phyloP scores from a whole-genome alignment of 805 yeast species.

The Zygosaccharomyces siamensis region DNA sequence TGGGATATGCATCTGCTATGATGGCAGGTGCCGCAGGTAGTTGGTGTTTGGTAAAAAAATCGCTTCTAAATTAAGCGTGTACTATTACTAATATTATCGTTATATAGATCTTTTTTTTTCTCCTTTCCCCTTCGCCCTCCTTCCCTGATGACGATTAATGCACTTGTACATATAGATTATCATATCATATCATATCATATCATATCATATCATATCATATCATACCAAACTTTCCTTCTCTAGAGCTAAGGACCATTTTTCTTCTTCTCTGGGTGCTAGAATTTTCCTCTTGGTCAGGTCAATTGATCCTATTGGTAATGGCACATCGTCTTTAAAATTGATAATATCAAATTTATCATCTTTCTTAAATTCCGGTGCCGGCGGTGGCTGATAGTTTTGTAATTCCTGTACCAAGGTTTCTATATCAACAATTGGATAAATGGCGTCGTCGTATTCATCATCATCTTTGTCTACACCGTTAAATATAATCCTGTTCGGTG shows the following conservation, averaged over 20 bases:
- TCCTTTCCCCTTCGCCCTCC: conserved; percentile 2
- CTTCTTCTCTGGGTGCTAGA: not conserved
- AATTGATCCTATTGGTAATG: conserved; percentile 12
- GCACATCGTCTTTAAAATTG: conserved; percentile 10
- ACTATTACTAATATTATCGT: not conserved
- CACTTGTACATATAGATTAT: conserved; percentile 21
- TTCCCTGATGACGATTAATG: conserved; percentile 17
- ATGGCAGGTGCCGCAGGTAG: conserved; percentile 87
- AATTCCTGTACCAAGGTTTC: conserved; percentile 23
- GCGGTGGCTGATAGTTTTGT: conserved; percentile 10
- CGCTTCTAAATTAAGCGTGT: conserved; percentile 17
- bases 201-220: not conserved
- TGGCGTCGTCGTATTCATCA: conserved; percentile 27
- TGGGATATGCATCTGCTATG: conserved; percentile 79
- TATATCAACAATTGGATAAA: conserved; percentile 25
- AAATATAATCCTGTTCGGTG: conserved; percentile 56
- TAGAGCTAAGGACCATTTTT: not conserved
- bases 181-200: not conserved
- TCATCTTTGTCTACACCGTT: conserved; percentile 36
- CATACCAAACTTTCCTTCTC: not conserved
- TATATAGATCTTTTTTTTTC: conserved; percentile 4
- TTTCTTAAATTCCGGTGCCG: conserved; percentile 1
- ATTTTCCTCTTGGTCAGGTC: conserved; percentile 6
- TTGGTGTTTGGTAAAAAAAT: conserved; percentile 79
- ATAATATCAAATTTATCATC: conserved; percentile 8